Conservation (phyloP, 78 protist species). For the Dictyostelium purpureum region DNA sequence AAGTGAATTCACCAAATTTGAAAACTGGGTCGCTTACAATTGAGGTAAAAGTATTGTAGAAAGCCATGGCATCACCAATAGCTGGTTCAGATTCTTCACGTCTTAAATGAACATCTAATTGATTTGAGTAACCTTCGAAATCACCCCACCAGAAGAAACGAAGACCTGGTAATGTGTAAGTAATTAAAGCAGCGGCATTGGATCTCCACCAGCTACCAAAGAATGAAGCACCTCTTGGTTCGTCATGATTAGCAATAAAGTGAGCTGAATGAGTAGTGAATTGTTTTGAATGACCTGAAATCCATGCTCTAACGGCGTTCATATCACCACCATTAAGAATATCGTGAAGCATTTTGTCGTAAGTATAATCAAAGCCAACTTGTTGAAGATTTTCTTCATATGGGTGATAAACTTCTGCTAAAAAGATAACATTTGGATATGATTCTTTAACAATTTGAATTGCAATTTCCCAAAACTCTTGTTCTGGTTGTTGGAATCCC, state of each 20-base stretch:
- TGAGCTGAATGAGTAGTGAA: conserved; percentile 63
- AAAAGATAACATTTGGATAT: conserved; percentile 83
- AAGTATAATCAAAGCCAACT: conserved; percentile 92
- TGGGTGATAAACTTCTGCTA: conserved; percentile 89
- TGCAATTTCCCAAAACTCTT: conserved; percentile 91
- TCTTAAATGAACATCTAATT: conserved; percentile 88
- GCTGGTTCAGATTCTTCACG: conserved; percentile 80
- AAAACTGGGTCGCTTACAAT: conserved; percentile 84
- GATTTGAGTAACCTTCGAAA: conserved; percentile 81
- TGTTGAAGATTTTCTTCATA: conserved; percentile 68
- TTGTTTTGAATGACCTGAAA: conserved; percentile 18
- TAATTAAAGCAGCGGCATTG: conserved; percentile 88
- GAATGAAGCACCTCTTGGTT: conserved; percentile 80
- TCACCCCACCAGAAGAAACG: conserved; percentile 83
- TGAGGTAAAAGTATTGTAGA: conserved; percentile 78
- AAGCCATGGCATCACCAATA: neutral
- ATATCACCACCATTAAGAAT: conserved; percentile 67
- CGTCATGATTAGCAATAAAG: conserved; percentile 91
- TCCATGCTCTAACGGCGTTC: conserved; percentile 64
- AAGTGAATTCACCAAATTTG: conserved; percentile 75
- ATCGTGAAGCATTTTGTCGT: conserved; percentile 91
- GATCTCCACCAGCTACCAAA: conserved; percentile 86
- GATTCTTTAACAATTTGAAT: conserved; percentile 77
- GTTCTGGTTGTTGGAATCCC: conserved; percentile 84
- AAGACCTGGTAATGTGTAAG: conserved; percentile 90